phyloP scores from a whole-genome alignment of 2,329 filamentous ascomycete genomes.

The Botrytis cinerea region DNA sequence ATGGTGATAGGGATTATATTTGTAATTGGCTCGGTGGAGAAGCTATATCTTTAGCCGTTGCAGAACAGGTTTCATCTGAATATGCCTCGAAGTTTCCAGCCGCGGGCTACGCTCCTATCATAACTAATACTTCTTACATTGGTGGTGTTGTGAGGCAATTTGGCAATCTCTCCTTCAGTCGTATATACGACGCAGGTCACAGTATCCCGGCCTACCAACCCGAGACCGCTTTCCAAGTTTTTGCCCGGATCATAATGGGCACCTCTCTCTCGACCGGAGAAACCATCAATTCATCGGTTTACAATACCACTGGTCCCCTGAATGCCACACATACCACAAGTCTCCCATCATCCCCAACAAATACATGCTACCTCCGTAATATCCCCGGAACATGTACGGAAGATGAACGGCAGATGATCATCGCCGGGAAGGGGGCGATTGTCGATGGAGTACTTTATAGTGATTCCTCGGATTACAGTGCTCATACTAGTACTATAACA shows the following conservation, averaged over 20 bases:
- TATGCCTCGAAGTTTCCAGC: constrained; percentile 59
- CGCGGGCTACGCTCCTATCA: constrained; percentile 72
- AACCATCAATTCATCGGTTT: constrained; percentile 52
- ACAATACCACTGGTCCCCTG: constrained; percentile 57
- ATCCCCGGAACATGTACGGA: constrained; percentile 56
- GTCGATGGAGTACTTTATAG: constrained; percentile 60
- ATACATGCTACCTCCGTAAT: constrained; percentile 63
- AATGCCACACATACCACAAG: constrained; percentile 59
- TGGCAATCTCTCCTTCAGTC: constrained; percentile 70
- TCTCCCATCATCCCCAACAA: constrained; percentile 49
- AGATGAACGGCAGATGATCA: constrained; percentile 52
- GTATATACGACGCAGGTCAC: constrained; percentile 67
- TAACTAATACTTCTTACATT: constrained; percentile 67
- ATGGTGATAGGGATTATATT: constrained; percentile 65
- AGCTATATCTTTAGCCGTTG: constrained; percentile 65
- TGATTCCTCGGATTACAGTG: constrained; percentile 46
- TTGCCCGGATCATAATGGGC: constrained; percentile 59
- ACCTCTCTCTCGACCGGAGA: constrained; percentile 53
- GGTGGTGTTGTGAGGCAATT: constrained; percentile 75
- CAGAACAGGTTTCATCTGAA: constrained; percentile 48
- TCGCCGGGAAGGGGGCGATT: constrained; percentile 54
- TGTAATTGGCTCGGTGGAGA: constrained; percentile 77
- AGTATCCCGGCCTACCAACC: constrained; percentile 60
- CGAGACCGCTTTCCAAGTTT: constrained; percentile 55
- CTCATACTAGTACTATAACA: constrained; percentile 29